phyloP scores from a whole-genome alignment of 108 stramenopile genomes.

The Pelagomonas calceolata region DNA sequence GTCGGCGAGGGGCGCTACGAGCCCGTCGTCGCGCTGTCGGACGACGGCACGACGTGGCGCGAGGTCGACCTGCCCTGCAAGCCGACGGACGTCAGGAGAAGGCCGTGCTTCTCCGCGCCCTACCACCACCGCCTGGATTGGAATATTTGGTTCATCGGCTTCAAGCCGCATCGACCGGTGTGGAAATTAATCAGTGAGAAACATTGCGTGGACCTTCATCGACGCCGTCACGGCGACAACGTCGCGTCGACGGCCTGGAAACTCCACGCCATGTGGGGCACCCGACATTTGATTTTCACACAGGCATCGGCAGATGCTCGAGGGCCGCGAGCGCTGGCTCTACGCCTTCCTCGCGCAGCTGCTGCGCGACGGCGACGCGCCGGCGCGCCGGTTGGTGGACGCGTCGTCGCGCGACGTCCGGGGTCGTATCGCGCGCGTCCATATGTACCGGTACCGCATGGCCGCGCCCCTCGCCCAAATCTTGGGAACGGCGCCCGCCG shows the following conservation, averaged over 20 bases:
- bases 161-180: constrained; percentile 40
- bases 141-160: constrained; percentile 61
- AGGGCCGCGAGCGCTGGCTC: constrained; percentile 39
- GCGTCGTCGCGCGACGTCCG: constrained; percentile 25
- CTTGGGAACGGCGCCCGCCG: constrained; percentile 2
- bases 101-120: constrained; percentile 64
- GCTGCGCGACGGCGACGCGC: constrained; percentile 11
- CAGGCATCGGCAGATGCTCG: constrained; percentile 33
- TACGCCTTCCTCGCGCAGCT: constrained; percentile 33
- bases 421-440: constrained; percentile 34
- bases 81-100: constrained; percentile 44
- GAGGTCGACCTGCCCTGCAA: constrained; percentile 64
- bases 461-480: constrained; percentile 38
- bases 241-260: too few relatives aligned
- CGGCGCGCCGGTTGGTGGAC: constrained; percentile 28
- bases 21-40: constrained; percentile 42
- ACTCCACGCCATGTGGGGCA: too few relatives aligned
- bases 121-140: constrained; percentile 71
- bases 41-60: constrained; percentile 33
- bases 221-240: too few relatives aligned
- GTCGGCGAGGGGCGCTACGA: constrained; percentile 50
- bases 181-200: too few relatives aligned
- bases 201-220: too few relatives aligned
- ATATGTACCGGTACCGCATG: constrained; percentile 55
- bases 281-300: too few relatives aligned